A percentile compares a stretch with the other conserved stretches of the same genome.
Conservation (phyloP, 331 rosid species). For the Erythrophleum ivorense region DNA sequence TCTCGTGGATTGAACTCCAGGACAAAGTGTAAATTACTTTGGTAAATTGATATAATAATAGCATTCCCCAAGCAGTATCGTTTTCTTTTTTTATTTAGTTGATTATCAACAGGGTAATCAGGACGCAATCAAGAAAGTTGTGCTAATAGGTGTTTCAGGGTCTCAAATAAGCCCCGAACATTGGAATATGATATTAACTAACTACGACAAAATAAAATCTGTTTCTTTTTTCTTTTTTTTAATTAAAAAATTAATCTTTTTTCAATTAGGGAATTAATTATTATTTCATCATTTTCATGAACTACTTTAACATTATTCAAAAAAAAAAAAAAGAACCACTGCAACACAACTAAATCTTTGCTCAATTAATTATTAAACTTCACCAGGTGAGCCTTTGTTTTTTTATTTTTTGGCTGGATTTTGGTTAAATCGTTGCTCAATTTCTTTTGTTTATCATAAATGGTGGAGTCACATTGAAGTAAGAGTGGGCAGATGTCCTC, state of each 20-base stretch:
- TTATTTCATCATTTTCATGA: background rate
- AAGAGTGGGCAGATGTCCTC: too few relatives aligned
- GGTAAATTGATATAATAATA: constrained; percentile 5
- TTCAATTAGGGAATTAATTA: background rate
- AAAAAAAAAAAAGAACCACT: background rate
- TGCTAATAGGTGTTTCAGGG: background rate
- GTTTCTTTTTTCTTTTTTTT: too few relatives aligned
- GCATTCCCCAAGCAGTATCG: background rate
- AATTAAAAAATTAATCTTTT: background rate
- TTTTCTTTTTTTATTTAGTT: background rate
- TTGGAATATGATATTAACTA: too few relatives aligned
- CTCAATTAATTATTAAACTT: too few relatives aligned
- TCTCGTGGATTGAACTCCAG: background rate
- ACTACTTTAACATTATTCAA: background rate
- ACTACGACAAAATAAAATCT: too few relatives aligned
- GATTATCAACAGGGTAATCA: too few relatives aligned
- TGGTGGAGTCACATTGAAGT: too few relatives aligned
- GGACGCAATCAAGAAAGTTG: background rate
- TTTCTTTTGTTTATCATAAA: too few relatives aligned
- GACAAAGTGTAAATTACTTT: constrained; percentile 34
- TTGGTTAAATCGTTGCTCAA: too few relatives aligned
- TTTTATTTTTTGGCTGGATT: too few relatives aligned
- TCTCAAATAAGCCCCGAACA: too few relatives aligned
- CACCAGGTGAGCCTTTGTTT: too few relatives aligned
- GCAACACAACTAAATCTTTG: background rate